Percentiles rank a stretch among this genome's conserved stretches.
Conservation (phyloP, 805 yeast genomes). For the Saccharomycopsis sp. region DNA sequence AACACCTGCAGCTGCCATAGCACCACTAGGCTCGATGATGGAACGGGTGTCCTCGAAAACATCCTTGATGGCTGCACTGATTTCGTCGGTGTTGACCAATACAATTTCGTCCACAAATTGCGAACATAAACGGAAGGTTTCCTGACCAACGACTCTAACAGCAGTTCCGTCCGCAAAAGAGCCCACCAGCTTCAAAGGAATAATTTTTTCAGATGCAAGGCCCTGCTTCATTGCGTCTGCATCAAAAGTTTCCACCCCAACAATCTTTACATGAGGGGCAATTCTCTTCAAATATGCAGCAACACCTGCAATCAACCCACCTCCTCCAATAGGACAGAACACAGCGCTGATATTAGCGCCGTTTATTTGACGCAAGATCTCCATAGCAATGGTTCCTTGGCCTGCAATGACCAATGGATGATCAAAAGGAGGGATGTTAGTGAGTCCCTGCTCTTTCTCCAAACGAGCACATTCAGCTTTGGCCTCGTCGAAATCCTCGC, state of each 20-base stretch:
- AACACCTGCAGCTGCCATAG: constrained; percentile 91
- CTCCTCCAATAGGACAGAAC: constrained; percentile 94
- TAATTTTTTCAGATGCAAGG: constrained; percentile 47
- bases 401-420: constrained; percentile 99
- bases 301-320: constrained; percentile 90
- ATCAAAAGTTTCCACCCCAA: constrained; percentile 94
- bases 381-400: constrained; percentile 96
- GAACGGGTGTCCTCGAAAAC: constrained; percentile 93
- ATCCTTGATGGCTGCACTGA: constrained; percentile 95
- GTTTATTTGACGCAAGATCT: constrained; percentile 79
- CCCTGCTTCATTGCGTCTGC: constrained; percentile 89
- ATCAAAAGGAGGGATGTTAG: constrained; percentile 96
- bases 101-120: constrained; percentile 86
- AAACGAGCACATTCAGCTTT: constrained; percentile 81
- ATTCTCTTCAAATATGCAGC: constrained; percentile 86
- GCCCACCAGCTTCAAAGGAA: constrained; percentile 70
- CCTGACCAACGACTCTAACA: constrained; percentile 82
- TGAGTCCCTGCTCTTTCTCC: constrained; percentile 60
- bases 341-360: constrained; percentile 74
- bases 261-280: constrained; percentile 94
- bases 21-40: constrained; percentile 95
- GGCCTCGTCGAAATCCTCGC: constrained; percentile 94
- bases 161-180: constrained; percentile 98
- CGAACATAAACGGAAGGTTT: constrained; percentile 75
- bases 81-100: constrained; percentile 82